Conservation (phyloP, 2,329 filamentous ascomycete species). For the Ceratocystis cubensis region DNA sequence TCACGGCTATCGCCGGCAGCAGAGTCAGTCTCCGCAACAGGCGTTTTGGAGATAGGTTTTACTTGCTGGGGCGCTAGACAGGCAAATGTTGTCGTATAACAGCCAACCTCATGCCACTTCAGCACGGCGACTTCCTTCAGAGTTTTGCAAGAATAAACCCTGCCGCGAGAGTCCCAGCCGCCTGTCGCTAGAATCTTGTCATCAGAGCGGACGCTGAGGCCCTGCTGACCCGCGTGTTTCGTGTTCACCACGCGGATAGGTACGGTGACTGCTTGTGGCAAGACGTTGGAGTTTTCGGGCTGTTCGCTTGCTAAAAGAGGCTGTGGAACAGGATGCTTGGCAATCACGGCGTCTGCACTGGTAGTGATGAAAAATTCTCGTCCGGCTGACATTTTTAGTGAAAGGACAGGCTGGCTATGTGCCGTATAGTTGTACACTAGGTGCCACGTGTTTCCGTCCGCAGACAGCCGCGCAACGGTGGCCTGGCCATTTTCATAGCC, state of each 20-base stretch:
- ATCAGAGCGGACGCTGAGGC: slow-evolving; percentile 63
- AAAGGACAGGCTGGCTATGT: slow-evolving; percentile 73
- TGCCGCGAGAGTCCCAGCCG: slow-evolving; percentile 74
- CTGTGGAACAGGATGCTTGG: slow-evolving; percentile 54
- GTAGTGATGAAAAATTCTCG: slow-evolving; percentile 60
- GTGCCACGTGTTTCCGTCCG: slow-evolving; percentile 32
- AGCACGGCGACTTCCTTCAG: slow-evolving; percentile 82
- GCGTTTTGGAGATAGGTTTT: not conserved
- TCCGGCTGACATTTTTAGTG: slow-evolving; percentile 45
- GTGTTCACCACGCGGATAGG: slow-evolving; percentile 57
- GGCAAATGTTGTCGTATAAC: slow-evolving; percentile 69
- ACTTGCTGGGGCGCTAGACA: slow-evolving; percentile 26
- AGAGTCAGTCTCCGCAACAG: not conserved
- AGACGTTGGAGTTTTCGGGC: not conserved
- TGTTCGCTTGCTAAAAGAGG: not conserved
- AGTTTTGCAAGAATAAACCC: slow-evolving; percentile 69
- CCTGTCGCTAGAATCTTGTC: slow-evolving; percentile 76
- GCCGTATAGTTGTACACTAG: slow-evolving; percentile 51
- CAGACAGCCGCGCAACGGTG: slow-evolving; percentile 47
- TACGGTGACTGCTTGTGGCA: not conserved
- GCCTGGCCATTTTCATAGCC: slow-evolving; percentile 80
- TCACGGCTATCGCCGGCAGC: not conserved
- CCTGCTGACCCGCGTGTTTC: slow-evolving; percentile 83
- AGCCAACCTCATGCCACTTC: slow-evolving; percentile 86
- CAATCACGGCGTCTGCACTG: slow-evolving; percentile 66